Conservation (phyloP, 2,329 filamentous ascomycete genomes). For the Corynespora cassiicola region DNA sequence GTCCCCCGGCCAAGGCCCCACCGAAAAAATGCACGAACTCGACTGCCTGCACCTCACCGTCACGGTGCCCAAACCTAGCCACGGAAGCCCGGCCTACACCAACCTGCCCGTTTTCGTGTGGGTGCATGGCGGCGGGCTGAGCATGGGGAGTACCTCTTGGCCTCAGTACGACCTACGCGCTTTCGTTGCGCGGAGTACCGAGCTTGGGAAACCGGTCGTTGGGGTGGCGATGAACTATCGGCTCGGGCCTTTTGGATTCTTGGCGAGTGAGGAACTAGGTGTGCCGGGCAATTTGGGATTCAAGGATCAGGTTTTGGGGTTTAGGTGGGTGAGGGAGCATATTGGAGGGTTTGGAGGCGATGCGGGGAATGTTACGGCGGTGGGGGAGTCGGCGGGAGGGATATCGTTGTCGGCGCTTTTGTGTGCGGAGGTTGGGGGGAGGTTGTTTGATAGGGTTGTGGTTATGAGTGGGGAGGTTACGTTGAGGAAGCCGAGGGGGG, state of each 20-base stretch:
- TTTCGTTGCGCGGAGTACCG: conserved; percentile 52
- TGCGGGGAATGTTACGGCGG: conserved; percentile 43
- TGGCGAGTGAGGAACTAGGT: conserved; percentile 56
- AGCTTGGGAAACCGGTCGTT: conserved; percentile 55
- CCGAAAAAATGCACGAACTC: conserved; percentile 40
- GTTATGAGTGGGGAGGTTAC: conserved; percentile 40
- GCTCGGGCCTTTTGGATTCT: conserved; percentile 35
- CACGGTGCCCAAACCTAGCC: conserved; percentile 32
- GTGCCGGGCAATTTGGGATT: conserved; percentile 38
- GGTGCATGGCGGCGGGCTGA: conserved; percentile 61
- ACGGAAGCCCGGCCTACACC: background rate
- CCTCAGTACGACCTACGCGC: conserved; percentile 57
- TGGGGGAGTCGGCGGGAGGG: conserved; percentile 57
- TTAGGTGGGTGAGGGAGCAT: conserved; percentile 47
- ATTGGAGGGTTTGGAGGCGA: conserved; percentile 50
- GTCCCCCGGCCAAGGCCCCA: conserved; percentile 19
- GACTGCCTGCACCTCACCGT: conserved; percentile 43
- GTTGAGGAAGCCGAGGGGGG: conserved; percentile 32
- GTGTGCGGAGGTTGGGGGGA: conserved; percentile 30
- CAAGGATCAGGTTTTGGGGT: conserved; percentile 43
- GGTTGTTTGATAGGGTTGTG: conserved; percentile 33
- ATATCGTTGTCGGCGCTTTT: conserved; percentile 36
- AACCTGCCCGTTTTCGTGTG: conserved; percentile 59
- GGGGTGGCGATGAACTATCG: conserved; percentile 46
- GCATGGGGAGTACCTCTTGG: conserved; percentile 58